These are phyloP conservation scores for Phytophthora capsici DNA, from an alignment of 352 stramenopile genomes.

Conservation along the genomic window DNA sequence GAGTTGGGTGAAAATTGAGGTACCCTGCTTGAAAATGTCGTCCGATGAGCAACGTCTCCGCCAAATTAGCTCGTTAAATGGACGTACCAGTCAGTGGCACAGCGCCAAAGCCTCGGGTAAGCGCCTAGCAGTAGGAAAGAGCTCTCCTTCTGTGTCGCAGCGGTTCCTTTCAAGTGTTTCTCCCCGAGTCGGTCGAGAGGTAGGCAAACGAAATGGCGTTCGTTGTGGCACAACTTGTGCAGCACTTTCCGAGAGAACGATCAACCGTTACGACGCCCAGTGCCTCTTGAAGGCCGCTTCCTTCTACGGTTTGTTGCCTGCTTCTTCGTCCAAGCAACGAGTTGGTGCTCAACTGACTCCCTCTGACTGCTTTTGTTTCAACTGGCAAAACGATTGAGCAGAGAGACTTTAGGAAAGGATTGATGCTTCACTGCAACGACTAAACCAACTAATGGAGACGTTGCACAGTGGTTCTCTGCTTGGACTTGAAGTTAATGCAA, in stretches of 20 bases:
- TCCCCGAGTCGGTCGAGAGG: slow-evolving; percentile 1
- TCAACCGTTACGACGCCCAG: slow-evolving; percentile 33
- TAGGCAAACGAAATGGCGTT: slow-evolving; percentile 26
- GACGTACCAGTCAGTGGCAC: slow-evolving; percentile 37
- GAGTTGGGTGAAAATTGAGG: slow-evolving; percentile 6
- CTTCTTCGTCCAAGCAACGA: slow-evolving; percentile 11
- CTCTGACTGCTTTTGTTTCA: slow-evolving; percentile 24
- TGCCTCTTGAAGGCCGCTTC: slow-evolving; percentile 32
- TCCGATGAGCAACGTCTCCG: slow-evolving; percentile 3
- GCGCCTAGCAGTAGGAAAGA: slow-evolving; percentile 6
- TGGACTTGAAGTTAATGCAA: slow-evolving; percentile 25
- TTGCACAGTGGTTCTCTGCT: too few relatives aligned
- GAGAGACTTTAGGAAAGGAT: slow-evolving; percentile 7
- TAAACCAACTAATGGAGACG: too few relatives aligned
- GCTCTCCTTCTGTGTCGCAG: slow-evolving; percentile 28
- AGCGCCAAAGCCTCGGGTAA: slow-evolving; percentile 33
- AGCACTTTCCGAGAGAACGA: slow-evolving; percentile 31
- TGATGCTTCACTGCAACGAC: too few relatives aligned
- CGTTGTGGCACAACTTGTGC: too few relatives aligned
- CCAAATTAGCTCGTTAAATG: neutral
- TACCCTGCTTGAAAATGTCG: slow-evolving; percentile 28
- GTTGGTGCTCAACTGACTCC: slow-evolving; percentile 23
- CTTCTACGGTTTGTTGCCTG: slow-evolving; percentile 36
- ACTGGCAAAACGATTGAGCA: slow-evolving; percentile 28
- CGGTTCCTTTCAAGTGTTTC: slow-evolving; percentile 38